phyloP scores from a whole-genome alignment of 2,329 filamentous ascomycete species.

The Annulohypoxylon truncatum region DNA sequence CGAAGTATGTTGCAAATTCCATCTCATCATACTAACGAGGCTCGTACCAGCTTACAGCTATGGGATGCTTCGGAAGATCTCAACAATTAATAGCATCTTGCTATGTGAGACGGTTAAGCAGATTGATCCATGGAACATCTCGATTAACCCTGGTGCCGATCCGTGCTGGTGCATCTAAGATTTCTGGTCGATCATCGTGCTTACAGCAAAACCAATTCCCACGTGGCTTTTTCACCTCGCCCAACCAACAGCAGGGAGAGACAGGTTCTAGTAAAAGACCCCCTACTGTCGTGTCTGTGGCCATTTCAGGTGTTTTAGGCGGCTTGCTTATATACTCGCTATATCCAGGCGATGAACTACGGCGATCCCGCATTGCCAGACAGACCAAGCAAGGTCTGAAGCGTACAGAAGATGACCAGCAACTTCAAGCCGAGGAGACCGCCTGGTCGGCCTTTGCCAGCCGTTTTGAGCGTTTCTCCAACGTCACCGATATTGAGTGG shows the following conservation, averaged over 20 bases:
- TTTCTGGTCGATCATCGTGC: conserved; percentile 27
- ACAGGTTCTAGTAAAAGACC: conserved; percentile 46
- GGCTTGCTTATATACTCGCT: conserved; percentile 55
- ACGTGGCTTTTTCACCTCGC: conserved; percentile 46
- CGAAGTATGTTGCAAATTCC: conserved; percentile 35
- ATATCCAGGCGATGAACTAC: conserved; percentile 54
- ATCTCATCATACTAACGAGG: conserved; percentile 22
- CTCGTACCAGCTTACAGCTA: conserved; percentile 29
- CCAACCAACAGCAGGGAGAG: conserved; percentile 31
- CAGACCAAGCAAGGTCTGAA: conserved; percentile 29
- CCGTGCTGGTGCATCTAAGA: conserved; percentile 15
- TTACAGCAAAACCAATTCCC: conserved; percentile 37
- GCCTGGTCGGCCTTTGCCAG: conserved; percentile 63
- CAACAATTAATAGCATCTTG: conserved; percentile 30
- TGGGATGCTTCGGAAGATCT: conserved; percentile 37
- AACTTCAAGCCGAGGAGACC: conserved; percentile 40
- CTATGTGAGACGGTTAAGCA: conserved; percentile 24
- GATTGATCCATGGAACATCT: conserved; percentile 29
- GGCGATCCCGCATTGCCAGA: conserved; percentile 37
- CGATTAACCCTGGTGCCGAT: conserved; percentile 32
- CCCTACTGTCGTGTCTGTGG: conserved; percentile 46
- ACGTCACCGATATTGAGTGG: conserved; percentile 67
- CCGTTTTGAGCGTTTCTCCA: conserved; percentile 65
- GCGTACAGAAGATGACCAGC: conserved; percentile 22
- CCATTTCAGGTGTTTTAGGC: conserved; percentile 48